phyloP scores from a whole-genome alignment of 1,139 yeast genomes.

The Blastobotrys proliferans region DNA sequence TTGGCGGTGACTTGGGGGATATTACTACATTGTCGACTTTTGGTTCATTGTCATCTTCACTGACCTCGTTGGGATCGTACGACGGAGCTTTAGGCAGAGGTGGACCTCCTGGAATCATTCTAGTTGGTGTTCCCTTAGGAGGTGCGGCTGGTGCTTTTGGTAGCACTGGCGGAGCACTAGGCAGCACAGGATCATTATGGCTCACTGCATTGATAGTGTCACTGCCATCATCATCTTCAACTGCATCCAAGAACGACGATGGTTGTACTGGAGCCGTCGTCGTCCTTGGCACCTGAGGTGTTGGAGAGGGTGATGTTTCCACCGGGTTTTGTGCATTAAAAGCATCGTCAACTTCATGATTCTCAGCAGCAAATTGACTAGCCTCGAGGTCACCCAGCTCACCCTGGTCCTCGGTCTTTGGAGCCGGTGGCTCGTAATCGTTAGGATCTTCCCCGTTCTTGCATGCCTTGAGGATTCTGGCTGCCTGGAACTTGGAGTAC shows the following conservation, averaged over 20 bases:
- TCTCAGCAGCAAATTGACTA: conserved; percentile 38
- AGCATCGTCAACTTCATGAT: conserved; percentile 4
- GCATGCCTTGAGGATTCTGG: conserved; percentile 47
- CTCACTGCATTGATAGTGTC: neutral
- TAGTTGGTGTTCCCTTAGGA: conserved; percentile 12
- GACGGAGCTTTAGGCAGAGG: conserved; percentile 19
- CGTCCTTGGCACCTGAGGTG: too few species aligned
- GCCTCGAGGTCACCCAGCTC: conserved; percentile 11
- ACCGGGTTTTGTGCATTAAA: neutral
- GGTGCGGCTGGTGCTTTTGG: conserved; percentile 17
- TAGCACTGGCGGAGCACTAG: conserved; percentile 20
- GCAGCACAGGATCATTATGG: conserved; percentile 11
- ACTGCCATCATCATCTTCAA: neutral
- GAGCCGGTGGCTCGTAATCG: conserved; percentile 34
- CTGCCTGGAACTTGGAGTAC: conserved; percentile 57
- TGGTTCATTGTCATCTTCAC: conserved; percentile 1
- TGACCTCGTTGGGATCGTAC: conserved; percentile 7
- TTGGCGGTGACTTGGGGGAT: too few species aligned
- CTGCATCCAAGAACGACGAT: conserved; percentile 5
- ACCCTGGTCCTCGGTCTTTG: conserved; percentile 26
- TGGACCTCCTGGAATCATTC: conserved; percentile 14
- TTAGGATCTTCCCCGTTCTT: conserved; percentile 52
- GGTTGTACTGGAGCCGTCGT: conserved; percentile 1
- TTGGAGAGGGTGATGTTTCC: too few species aligned
- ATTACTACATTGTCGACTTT: too few species aligned